Conservation (phyloP, 2,329 filamentous ascomycete species). For the Fusarium hostae region DNA sequence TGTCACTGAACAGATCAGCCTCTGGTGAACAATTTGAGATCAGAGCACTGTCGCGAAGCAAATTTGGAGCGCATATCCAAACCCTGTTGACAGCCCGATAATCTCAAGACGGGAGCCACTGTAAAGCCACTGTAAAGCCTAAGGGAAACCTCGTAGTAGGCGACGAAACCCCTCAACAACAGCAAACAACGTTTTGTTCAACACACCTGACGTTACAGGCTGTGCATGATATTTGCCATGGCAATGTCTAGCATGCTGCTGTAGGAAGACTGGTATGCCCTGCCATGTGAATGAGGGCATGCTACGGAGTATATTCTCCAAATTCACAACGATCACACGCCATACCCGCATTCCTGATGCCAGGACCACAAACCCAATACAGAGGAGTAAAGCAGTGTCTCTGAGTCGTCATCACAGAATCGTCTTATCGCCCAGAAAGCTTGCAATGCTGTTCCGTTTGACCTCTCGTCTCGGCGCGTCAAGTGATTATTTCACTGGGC, state of each 20-base stretch:
- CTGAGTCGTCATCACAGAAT: rapidly evolving
- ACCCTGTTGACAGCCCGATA: no score
- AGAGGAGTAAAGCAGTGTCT: not conserved
- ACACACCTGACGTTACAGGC: rapidly evolving
- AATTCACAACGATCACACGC: rapidly evolving
- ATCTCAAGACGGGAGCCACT: no score
- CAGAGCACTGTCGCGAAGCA: no score
- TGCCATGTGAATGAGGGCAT: no score
- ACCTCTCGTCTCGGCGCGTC: no score
- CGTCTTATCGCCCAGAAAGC: not conserved
- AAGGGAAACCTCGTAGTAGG: no score
- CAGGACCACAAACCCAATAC: not conserved
- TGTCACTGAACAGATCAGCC: not conserved
- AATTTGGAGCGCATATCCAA: not conserved
- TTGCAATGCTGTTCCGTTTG: not conserved
- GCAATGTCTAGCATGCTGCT: not conserved
- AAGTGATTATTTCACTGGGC: not conserved
- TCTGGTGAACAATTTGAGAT: not conserved
- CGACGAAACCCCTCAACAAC: not conserved
- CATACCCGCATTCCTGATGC: not conserved
- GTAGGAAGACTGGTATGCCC: not conserved
- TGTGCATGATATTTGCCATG: no score
- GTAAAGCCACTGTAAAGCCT: no score
- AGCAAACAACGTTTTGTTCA: rapidly evolving
- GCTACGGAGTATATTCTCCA: no score